Evolutionary conservation across 108 stramenopile species (phyloP).

Genomic region (Cyclotella cryptica): DNA sequence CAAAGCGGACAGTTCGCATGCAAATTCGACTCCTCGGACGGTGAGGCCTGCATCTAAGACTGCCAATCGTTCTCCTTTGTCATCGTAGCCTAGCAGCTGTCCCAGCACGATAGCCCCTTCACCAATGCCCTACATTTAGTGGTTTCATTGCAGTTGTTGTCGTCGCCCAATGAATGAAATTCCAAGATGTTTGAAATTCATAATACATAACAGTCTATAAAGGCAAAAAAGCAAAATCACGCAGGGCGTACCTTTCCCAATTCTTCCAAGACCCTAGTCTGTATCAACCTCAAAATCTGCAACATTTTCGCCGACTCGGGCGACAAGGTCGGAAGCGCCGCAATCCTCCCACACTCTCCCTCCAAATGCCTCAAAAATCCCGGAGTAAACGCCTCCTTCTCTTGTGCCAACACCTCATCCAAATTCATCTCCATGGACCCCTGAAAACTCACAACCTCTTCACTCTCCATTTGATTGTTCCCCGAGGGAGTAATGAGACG

Average conservation of each 20-base stretch:
- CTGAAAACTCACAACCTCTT: neutral
- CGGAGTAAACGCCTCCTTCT: conserved; percentile 72
- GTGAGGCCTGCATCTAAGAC: conserved; percentile 80
- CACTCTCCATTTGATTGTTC: conserved; percentile 23
- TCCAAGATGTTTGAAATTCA: neutral
- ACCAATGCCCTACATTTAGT: conserved; percentile 58
- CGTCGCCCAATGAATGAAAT: neutral
- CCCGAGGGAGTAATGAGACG: conserved; percentile 46
- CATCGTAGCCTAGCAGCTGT: conserved; percentile 79
- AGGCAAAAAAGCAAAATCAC: neutral
- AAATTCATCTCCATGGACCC: conserved; percentile 48
- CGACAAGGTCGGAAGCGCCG: conserved; percentile 54
- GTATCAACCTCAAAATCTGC: conserved; percentile 77
- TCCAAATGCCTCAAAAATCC: conserved; percentile 82
- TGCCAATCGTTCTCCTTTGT: conserved; percentile 66
- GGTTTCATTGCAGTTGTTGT: neutral
- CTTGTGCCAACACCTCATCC: conserved; percentile 61
- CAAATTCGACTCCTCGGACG: conserved; percentile 76
- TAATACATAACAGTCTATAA: neutral
- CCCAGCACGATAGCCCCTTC: conserved; percentile 79
- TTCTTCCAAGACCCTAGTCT: conserved; percentile 80
- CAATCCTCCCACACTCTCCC: conserved; percentile 77
- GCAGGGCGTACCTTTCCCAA: conserved; percentile 56
- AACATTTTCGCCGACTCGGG: conserved; percentile 63
- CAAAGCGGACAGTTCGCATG: conserved; percentile 60